These are phyloP conservation scores for Trichosporon sp. DNA, from an alignment of 1,284 basidiomycete species.

Conservation along the genomic window DNA sequence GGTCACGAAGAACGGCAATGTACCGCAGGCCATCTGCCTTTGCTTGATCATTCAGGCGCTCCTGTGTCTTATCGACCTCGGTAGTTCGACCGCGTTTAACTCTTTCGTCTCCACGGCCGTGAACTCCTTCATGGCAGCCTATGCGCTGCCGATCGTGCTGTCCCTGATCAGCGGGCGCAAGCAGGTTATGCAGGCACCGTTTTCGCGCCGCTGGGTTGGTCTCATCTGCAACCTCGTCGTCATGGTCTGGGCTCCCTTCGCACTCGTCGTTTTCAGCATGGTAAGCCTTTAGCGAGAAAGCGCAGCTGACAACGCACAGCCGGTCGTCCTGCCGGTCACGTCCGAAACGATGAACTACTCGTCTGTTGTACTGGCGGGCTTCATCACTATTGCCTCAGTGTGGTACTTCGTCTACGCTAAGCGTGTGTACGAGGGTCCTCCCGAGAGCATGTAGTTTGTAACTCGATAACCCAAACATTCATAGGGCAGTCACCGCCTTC, in stretches of 20 bases:
- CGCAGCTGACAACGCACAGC: not conserved
- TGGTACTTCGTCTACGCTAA: constrained; percentile 45
- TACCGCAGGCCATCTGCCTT: constrained; percentile 13
- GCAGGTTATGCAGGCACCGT: constrained; percentile 7
- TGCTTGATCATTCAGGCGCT: constrained; percentile 16
- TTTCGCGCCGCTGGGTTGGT: constrained; percentile 4
- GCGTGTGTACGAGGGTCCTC: constrained; percentile 35
- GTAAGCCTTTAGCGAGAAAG: not conserved
- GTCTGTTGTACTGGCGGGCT: constrained; percentile 44
- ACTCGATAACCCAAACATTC: not conserved
- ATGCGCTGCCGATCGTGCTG: constrained; percentile 15
- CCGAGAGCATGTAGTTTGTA: constrained; percentile 3
- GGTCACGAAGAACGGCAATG: constrained; percentile 14
- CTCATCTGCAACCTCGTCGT: constrained; percentile 12
- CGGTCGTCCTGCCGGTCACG: constrained; percentile 46
- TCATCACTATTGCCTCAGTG: constrained; percentile 39
- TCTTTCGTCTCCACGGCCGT: constrained; percentile 20
- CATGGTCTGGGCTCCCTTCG: constrained; percentile 17
- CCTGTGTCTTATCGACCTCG: constrained; percentile 21
- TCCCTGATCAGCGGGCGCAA: constrained; percentile 10
- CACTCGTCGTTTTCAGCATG: constrained; percentile 16
- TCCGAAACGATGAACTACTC: constrained; percentile 49
- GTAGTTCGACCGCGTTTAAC: constrained; percentile 20
- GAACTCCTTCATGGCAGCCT: constrained; percentile 14
- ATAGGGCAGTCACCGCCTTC: not conserved